phyloP scores from a whole-genome alignment of 495 filamentous ascomycete species.

The Lasiosphaeria miniovina region DNA sequence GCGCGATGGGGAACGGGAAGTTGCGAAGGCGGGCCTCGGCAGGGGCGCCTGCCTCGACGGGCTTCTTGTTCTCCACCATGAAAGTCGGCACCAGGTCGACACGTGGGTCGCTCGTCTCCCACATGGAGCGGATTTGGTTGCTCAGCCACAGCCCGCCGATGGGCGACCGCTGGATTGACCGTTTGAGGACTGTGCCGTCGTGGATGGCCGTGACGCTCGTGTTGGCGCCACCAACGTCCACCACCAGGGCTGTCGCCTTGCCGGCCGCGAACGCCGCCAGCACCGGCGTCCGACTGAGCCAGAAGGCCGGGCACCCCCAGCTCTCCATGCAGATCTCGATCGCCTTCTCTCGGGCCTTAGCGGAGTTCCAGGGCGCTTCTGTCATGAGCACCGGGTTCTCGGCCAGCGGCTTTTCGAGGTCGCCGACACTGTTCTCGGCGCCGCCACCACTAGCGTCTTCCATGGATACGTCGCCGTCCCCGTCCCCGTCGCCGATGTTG shows the following conservation, averaged over 20 bases:
- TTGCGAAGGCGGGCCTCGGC: conserved; percentile 53
- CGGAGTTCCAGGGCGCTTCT: conserved; percentile 86
- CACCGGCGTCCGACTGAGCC: conserved; percentile 62
- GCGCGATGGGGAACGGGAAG: conserved; percentile 63
- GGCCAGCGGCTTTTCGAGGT: conserved; percentile 71
- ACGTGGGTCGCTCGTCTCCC: conserved; percentile 69
- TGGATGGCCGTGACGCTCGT: conserved; percentile 89
- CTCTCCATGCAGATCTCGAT: conserved; percentile 95
- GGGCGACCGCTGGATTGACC: conserved; percentile 77
- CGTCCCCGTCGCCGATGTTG: conserved; percentile 48
- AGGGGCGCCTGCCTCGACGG: conserved; percentile 84
- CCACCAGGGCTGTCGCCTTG: conserved; percentile 84
- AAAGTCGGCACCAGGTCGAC: conserved; percentile 82
- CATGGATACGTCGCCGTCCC: conserved; percentile 53
- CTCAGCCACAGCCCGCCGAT: conserved; percentile 88
- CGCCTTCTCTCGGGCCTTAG: conserved; percentile 82
- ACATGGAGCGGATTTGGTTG: conserved; percentile 77
- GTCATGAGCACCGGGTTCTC: conserved; percentile 93
- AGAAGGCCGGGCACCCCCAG: conserved; percentile 93
- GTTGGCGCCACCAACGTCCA: conserved; percentile 89
- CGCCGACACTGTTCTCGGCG: conserved; percentile 51
- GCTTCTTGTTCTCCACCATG: conserved; percentile 77
- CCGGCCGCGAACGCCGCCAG: conserved; percentile 76
- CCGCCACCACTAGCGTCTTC: conserved; percentile 58
- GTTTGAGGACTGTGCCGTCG: conserved; percentile 90